Evolutionary conservation across 2,329 filamentous ascomycete genomes (phyloP), one percentile per base, ranked within the genome.

Genomic region (Sarocladium oryzae): DNA sequence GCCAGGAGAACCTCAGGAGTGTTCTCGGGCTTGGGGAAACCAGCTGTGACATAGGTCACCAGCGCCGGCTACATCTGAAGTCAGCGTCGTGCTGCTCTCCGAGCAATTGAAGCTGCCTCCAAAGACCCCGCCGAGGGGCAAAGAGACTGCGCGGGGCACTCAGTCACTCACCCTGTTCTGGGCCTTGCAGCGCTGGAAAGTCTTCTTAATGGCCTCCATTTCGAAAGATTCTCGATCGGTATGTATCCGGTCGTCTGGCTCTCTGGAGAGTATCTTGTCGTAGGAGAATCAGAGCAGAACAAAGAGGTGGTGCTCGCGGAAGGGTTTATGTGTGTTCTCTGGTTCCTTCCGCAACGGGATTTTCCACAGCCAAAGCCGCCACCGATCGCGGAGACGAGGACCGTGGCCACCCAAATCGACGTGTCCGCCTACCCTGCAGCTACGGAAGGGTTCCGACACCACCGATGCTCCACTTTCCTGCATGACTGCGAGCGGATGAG

Each of bases 41-140:
- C 93, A 53, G 92, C 91, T 23, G 93, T 99, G 65, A 96, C 89
- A 77, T 99, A 99, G 24, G 91, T 91, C 57, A 99, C 89, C 55
- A 99, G 79, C 49, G 93, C 92, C 58, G 88, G 76, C 80, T 93
- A 67, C 57, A 63, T 13, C 3, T 32, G 8, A 7, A 4, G 50
- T 51, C 37, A 51, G 50, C 23, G 5, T 21, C 36, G 8, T 11
- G 32, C 55, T 51, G 26, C 4, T 55, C 56, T 62, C 59, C 13
- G 10, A 20, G 6, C 32, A 21, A 49, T 36, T 7, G 13, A n/a
- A 6, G 13, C 26, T 10, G n/a, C 21, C 18, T 24, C 43, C 18
- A 48, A 21, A 21, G 26, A 32, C 54, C 45, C 40, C 46, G 55
- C 55, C 49, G 63, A 62, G 62, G 61, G 63, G 59, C 56, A 60